Evolutionary conservation across 1,139 yeast species (phyloP), one percentile per base, ranked within the genome.

Genomic region (Wickerhamomyces sp.): DNA sequence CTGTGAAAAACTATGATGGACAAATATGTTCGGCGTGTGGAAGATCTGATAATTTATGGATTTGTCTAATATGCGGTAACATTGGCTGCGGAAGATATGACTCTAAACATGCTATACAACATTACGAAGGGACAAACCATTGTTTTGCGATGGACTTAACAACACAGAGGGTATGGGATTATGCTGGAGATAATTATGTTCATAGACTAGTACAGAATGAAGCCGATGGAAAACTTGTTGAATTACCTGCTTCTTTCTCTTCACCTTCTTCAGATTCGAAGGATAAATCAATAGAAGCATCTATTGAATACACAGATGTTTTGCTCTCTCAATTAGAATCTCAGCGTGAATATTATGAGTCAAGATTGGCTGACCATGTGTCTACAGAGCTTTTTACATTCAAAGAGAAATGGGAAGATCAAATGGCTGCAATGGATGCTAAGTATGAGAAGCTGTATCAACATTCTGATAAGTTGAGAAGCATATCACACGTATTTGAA

Each of bases 91-190:
- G 96, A 13, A 65, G 97, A 47, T 90, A 90, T 58, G 86, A 88
- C 38, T 78, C 81, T 36, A 90, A 86, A 39, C 97, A 90, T 64
- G 95, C 96, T 0, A 75, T 86, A 35, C 77, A 81, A 48, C 97
- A 90, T 60, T 89, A 78, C 59, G 75, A 80, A 16, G 68, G 68
- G 14, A 81, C 95, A 0, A 83, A 86, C 3, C 97, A 90, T 60
- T 86, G 96, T 55, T 90, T 87, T 64, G 86, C 96, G 0, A 88
- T 90, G 96, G 96, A 89, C 57, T 68, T 85, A 33, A 67, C 70
- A 15, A 78, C 95, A 0, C 94, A 90, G 45, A 67, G 97, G 36
- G 96, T 90, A 2, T 90, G 97, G 97, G 97, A 90, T 59, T 90
- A 90, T 59, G 90, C 92, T 0, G 92, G 92, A 2, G 97, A 90